A percentile compares a stretch with the other conserved stretches of the same genome.
Evolutionary conservation across 306 rosid genomes (phyloP).

Genomic region (Senna siamea): DNA sequence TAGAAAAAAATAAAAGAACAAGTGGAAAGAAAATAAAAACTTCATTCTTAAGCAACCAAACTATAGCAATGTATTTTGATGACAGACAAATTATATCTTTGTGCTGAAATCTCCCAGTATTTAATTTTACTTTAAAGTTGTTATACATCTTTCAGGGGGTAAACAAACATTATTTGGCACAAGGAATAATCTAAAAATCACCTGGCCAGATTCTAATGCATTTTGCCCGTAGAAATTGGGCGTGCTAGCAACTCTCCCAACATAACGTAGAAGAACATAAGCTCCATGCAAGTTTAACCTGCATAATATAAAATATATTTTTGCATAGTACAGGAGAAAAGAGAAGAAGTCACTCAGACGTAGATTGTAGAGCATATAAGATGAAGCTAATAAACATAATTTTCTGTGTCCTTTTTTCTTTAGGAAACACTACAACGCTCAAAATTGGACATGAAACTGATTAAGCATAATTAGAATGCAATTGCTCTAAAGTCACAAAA

Average conservation of each 20-base stretch:
- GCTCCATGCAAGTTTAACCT: slow-evolving; percentile 72
- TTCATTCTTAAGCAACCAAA: slow-evolving; percentile 5
- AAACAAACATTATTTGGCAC: background rate
- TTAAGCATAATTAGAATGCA: background rate
- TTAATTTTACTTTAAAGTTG: slow-evolving; percentile 1
- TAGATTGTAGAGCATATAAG: background rate
- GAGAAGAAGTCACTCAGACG: background rate
- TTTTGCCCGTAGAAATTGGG: slow-evolving; percentile 73
- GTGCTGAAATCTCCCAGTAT: background rate
- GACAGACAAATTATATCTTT: background rate
- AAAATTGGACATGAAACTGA: background rate
- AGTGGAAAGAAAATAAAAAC: slow-evolving; percentile 14
- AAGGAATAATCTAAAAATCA: slow-evolving; percentile 40
- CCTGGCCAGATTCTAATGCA: slow-evolving; percentile 69
- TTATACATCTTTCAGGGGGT: slow-evolving; percentile 20
- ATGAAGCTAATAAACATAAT: background rate
- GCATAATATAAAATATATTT: slow-evolving; percentile 12
- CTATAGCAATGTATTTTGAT: background rate
- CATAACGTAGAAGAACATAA: slow-evolving; percentile 64
- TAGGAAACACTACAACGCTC: background rate
- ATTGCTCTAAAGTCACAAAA: background rate
- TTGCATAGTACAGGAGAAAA: background rate
- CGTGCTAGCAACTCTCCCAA: slow-evolving; percentile 58
- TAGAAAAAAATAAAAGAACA: background rate
- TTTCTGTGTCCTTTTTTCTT: background rate